phyloP scores from a whole-genome alignment of 345 rosid species.

The Eucalyptus guilfoylei region DNA sequence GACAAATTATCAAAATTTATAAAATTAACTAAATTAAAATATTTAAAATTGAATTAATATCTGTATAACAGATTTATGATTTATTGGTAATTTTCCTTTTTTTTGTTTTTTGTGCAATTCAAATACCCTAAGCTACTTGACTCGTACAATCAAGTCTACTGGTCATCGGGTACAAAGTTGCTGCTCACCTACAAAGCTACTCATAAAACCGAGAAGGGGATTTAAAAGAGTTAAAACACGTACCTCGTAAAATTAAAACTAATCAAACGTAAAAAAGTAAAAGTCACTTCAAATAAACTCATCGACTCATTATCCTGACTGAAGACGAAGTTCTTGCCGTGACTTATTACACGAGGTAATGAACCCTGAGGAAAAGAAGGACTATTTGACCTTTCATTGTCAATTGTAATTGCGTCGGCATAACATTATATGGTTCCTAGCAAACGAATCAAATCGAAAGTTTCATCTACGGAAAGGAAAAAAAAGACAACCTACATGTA shows the following conservation, averaged over 20 bases:
- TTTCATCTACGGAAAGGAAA: background rate
- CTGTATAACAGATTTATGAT: rapidly evolving
- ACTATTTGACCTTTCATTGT: background rate
- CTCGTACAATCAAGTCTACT: background rate
- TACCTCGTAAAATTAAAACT: background rate
- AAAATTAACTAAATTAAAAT: background rate
- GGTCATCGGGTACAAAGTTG: rapidly evolving
- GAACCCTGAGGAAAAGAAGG: background rate
- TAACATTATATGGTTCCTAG: background rate
- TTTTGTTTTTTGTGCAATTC: background rate
- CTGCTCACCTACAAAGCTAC: background rate
- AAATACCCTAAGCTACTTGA: background rate
- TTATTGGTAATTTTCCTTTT: background rate
- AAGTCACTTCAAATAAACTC: background rate
- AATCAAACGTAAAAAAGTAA: background rate
- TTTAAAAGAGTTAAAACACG: background rate
- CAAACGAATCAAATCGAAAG: background rate
- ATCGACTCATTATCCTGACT: background rate
- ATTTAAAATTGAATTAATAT: background rate
- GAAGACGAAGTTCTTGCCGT: background rate
- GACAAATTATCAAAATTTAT: rapidly evolving
- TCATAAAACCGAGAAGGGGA: background rate
- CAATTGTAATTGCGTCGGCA: background rate
- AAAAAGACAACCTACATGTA: background rate
- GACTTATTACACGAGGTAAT: background rate